These are phyloP conservation scores for Wickerhamomyces alni DNA, from an alignment of 805 yeast species.

Conservation along the genomic window DNA sequence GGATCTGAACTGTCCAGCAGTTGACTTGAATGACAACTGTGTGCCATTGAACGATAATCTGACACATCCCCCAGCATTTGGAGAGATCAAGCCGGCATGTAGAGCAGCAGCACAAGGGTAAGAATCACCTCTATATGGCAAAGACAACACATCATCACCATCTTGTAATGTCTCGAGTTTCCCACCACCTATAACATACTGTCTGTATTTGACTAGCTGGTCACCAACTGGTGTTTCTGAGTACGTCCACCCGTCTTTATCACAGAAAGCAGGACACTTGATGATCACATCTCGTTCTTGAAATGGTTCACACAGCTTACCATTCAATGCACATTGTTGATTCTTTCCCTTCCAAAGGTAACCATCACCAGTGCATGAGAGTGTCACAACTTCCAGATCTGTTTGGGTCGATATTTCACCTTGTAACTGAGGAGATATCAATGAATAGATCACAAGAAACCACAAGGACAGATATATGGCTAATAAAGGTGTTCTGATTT, in stretches of 20 bases:
- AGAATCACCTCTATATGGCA: slow-evolving; percentile 78
- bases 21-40: slow-evolving; percentile 38
- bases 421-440: slow-evolving; percentile 41
- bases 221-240: slow-evolving; percentile 66
- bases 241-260: slow-evolving; percentile 57
- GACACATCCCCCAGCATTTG: slow-evolving; percentile 71
- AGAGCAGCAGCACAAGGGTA: slow-evolving; percentile 82
- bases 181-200: slow-evolving; percentile 73
- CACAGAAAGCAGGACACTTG: slow-evolving; percentile 83
- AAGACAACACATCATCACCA: slow-evolving; percentile 28
- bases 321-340: slow-evolving; percentile 66
- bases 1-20: slow-evolving; percentile 43
- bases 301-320: slow-evolving; percentile 46
- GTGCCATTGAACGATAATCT: slow-evolving; percentile 48
- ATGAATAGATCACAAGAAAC: slow-evolving; percentile 6
- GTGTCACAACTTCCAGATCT: slow-evolving; percentile 29
- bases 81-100: slow-evolving; percentile 72
- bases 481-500: neutral
- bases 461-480: slow-evolving; percentile 8
- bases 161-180: slow-evolving; percentile 12
- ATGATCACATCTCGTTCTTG: slow-evolving; percentile 41
- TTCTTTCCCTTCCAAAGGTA: slow-evolving; percentile 67
- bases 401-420: slow-evolving; percentile 30
- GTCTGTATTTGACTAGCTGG: slow-evolving; percentile 54
- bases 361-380: slow-evolving; percentile 39